Evolutionary conservation across 2,329 filamentous ascomycete species (phyloP).

Genomic region (Penicillium sp.): DNA sequence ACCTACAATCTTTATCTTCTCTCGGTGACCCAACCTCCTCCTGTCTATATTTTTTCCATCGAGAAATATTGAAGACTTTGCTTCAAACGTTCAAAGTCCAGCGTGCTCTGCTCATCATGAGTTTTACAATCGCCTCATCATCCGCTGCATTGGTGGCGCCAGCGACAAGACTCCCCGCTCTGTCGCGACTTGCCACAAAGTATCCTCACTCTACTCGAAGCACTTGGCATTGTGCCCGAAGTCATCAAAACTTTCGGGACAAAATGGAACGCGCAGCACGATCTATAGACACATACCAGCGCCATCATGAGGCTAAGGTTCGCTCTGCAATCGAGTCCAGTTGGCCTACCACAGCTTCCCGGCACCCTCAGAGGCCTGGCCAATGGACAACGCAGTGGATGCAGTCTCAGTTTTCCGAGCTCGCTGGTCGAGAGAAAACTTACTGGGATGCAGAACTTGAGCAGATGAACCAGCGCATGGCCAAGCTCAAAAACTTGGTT

Average conservation of each 20-base stretch:
- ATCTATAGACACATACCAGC: constrained; percentile 7
- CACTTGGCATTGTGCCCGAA: constrained; percentile 10
- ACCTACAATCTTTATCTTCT: not conserved
- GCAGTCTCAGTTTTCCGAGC: constrained; percentile 9
- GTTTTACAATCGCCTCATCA: constrained; percentile 8
- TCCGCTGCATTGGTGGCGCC: constrained; percentile 4
- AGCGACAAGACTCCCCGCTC: constrained; percentile 6
- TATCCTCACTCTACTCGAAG: constrained; percentile 6
- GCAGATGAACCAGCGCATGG: constrained; percentile 28
- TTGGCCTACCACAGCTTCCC: constrained; percentile 5
- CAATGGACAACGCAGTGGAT: constrained; percentile 3
- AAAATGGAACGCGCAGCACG: constrained; percentile 8
- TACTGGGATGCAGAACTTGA: constrained; percentile 20
- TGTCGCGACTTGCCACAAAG: constrained; percentile 7
- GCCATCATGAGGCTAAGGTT: constrained; percentile 6
- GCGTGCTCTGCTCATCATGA: constrained; percentile 9
- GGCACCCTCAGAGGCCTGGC: not conserved
- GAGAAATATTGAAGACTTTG: no score
- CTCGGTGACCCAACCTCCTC: not conserved
- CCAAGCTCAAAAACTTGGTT: constrained; percentile 31
- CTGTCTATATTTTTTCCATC: no score
- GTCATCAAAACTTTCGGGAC: constrained; percentile 4
- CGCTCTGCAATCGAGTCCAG: constrained; percentile 3
- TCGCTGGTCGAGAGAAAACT: constrained; percentile 6
- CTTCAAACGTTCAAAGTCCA: no score